A percentile compares a stretch with the other conserved stretches of the same genome.
These are phyloP conservation scores for Zymoseptoria brevis DNA, from an alignment of 2,329 filamentous ascomycete genomes.

Conservation along the genomic window DNA sequence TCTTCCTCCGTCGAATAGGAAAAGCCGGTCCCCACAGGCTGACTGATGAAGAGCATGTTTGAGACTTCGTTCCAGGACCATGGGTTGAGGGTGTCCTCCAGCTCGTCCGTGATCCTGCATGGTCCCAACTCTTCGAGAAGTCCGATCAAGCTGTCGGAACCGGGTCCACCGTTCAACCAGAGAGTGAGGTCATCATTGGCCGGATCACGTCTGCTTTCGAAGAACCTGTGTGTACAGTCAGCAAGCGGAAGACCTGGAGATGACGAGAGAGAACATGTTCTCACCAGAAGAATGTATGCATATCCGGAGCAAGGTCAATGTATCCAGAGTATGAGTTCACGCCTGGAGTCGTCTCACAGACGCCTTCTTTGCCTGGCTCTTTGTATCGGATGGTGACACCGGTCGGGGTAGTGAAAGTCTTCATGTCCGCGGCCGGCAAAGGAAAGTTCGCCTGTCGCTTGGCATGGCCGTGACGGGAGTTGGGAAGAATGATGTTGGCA, in stretches of 20 bases:
- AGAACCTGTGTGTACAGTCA: conserved; percentile 51
- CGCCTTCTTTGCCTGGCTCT: conserved; percentile 31
- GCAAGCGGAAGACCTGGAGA: conserved; percentile 44
- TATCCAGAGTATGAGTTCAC: conserved; percentile 43
- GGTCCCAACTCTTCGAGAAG: conserved; percentile 44
- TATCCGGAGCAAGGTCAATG: conserved; percentile 16
- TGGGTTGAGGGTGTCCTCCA: conserved; percentile 41
- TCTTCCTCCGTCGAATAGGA: conserved; percentile 37
- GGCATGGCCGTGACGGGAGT: conserved; percentile 1
- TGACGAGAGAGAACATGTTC: background rate
- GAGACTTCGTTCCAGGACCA: conserved; percentile 52
- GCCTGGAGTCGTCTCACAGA: conserved; percentile 44
- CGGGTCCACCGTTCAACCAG: conserved; percentile 56
- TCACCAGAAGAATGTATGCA: conserved; percentile 19
- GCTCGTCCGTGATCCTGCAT: conserved; percentile 35
- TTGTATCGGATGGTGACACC: conserved; percentile 25
- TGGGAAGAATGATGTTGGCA: conserved; percentile 3
- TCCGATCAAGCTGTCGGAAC: conserved; percentile 49
- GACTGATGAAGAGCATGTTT: conserved; percentile 54
- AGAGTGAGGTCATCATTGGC: conserved; percentile 50
- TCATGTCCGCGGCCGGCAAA: conserved; percentile 36
- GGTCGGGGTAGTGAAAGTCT: conserved; percentile 35
- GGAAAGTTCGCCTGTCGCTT: conserved; percentile 26
- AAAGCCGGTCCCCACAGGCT: conserved; percentile 53
- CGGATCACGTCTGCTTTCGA: conserved; percentile 49